A percentile compares a stretch with the other conserved stretches of the same genome.
These are phyloP conservation scores for Claviceps sp. DNA, from an alignment of 2,329 filamentous ascomycete species.

Conservation along the genomic window DNA sequence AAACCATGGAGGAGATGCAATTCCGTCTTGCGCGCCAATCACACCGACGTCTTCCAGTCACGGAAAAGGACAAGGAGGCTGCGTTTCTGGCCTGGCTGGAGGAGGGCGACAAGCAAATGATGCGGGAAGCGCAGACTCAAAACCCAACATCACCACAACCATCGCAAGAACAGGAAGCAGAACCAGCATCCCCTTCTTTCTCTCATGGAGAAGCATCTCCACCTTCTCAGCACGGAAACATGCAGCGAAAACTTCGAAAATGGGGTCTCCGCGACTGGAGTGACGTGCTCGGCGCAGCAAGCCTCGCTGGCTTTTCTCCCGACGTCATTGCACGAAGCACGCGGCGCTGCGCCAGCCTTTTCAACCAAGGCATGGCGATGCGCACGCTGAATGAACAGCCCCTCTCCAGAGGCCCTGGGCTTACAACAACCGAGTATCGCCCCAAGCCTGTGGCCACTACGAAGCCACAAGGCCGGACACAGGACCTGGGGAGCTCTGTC, in stretches of 20 bases:
- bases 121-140: not conserved
- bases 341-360: slow-evolving; percentile 61
- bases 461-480: no score
- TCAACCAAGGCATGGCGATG: slow-evolving; percentile 57
- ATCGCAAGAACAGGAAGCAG: not conserved
- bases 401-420: slow-evolving; percentile 10
- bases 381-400: slow-evolving; percentile 34
- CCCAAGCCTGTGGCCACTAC: slow-evolving; percentile 14
- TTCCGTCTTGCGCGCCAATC: slow-evolving; percentile 32
- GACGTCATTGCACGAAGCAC: slow-evolving; percentile 54
- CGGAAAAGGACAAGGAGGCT: slow-evolving; percentile 14
- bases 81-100: slow-evolving; percentile 22
- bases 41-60: slow-evolving; percentile 18
- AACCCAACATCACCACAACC: not conserved
- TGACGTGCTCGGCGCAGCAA: slow-evolving; percentile 67
- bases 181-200: not conserved
- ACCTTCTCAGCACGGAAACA: slow-evolving; percentile 1
- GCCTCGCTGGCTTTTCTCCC: slow-evolving; percentile 56
- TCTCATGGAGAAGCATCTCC: not conserved
- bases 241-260: slow-evolving; percentile 16
- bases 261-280: slow-evolving; percentile 62
- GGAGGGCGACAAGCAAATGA: slow-evolving; percentile 12
- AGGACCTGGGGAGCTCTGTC: no score
- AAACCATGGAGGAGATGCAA: slow-evolving; percentile 32
- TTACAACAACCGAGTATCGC: slow-evolving; percentile 16